Base-by-base conservation (phyloP, 2,329 filamentous ascomycete genomes). In the Paecilomyces dactylethromorphus region DNA sequence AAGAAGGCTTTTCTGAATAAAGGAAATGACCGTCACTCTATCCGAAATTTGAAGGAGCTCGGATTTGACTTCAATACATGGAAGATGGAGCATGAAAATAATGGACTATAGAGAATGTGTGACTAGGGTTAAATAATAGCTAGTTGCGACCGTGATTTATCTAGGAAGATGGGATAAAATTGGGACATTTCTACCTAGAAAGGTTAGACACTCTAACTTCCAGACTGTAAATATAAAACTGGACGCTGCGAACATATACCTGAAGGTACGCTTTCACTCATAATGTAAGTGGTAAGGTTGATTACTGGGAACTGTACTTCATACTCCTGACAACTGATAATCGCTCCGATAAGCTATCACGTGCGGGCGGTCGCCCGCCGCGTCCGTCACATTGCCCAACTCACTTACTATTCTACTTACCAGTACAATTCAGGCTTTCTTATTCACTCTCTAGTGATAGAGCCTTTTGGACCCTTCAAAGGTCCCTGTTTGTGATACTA, bases 1-100 rank as follows among this genome's bases (percentile, higher is more conserved):
- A 89, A 91, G 72, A 82, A 86, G 65, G 83, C 82, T 31, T 97
- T 94, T 70, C 82, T 87, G 59, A 78, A 82, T 61, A 77, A 78
- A 39, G 91, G 91, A 0, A 82, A 86, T 35, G 71, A 73, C 54
- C 78, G 84, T 59, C 64, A 72, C 53, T 78, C 74, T 6, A 86
- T 91, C 10, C 87, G 75, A 69, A 85, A 79, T 2, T 71, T 95
- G 22, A 82, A 84, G 62, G 88, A 95, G 64, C 78, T 96, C 31
- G 92, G 91, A 0, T 90, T 89, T 67, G 71, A 79, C 57, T 90
- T 82, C 68, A 77, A 80, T 31, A 58, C 65, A 32, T 73, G 70
- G 71, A 69, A 67, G 29, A 50, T 2, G 11, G 50, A 52, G 10
- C 50, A 52, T 24, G 50, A 52, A 21, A 24, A 29, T 13, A 52